Percentiles rank a stretch among this genome's conserved stretches.
Evolutionary conservation across 176 grass and related monocot species (phyloP).

Genomic region (Eragrostis nindensis): DNA sequence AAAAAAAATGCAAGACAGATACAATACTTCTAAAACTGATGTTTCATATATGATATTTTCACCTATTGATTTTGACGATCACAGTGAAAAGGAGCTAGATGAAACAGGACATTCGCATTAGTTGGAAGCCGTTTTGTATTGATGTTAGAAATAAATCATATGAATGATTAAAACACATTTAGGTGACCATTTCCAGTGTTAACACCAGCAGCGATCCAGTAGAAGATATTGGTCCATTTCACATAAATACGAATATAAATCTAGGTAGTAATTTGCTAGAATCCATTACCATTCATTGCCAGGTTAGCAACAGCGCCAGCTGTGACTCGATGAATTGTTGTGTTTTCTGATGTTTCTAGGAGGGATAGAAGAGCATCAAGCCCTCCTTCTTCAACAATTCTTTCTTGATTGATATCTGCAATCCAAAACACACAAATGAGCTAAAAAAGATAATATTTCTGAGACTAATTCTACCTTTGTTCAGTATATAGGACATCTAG

Average conservation of each 20-base stretch:
- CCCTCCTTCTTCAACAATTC: conserved; percentile 84
- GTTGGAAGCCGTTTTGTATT: conserved; percentile 8
- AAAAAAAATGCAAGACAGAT: not conserved
- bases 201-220: not conserved
- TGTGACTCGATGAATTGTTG: conserved; percentile 86
- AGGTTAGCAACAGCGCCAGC: conserved; percentile 92
- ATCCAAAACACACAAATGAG: conserved; percentile 13
- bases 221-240: not conserved
- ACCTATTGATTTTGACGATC: not conserved
- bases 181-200: conserved; percentile 17
- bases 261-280: not conserved
- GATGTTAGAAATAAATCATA: not conserved
- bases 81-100: not conserved
- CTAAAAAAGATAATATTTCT: conserved; percentile 17
- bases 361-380: conserved; percentile 84
- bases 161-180: not conserved
- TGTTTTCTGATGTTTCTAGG: conserved; percentile 87
- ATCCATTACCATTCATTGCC: conserved; percentile 94
- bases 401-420: conserved; percentile 94
- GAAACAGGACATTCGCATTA: not conserved
- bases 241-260: not conserved
- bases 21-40: not conserved
- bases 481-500: not conserved
- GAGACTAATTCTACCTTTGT: not conserved
- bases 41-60: not conserved